These are phyloP conservation scores for Cronartium ribicola DNA, from an alignment of 1,284 basidiomycete species.

Conservation along the genomic window DNA sequence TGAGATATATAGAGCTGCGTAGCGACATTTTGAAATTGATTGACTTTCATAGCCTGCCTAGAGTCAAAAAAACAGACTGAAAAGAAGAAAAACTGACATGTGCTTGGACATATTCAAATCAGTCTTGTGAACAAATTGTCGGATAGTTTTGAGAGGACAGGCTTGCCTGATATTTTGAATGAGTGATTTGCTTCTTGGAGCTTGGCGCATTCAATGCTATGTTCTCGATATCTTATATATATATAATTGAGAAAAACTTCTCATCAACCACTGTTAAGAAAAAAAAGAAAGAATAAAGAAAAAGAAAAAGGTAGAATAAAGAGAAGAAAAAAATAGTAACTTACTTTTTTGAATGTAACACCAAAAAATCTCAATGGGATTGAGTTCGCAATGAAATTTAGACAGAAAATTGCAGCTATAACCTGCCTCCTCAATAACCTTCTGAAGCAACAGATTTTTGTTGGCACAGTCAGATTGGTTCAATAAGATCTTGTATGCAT, in stretches of 20 bases:
- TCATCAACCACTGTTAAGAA: not conserved
- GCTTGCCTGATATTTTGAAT: not conserved
- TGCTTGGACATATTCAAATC: not conserved
- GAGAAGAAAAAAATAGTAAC: too few relatives aligned
- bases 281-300: not conserved
- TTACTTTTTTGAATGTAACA: not conserved
- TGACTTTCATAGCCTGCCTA: not conserved
- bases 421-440: not conserved
- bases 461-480: not conserved
- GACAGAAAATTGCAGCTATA: too few relatives aligned
- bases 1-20: not conserved
- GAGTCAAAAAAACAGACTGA: not conserved
- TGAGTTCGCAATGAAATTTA: conserved; percentile 2
- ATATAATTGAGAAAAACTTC: too few relatives aligned
- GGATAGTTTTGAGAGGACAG: not conserved
- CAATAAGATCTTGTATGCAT: not conserved
- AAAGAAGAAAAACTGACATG: not conserved
- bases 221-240: not conserved
- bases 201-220: not conserved
- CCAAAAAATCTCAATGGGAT: not conserved
- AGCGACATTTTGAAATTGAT: not conserved
- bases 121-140: not conserved
- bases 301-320: too few relatives aligned
- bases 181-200: not conserved
- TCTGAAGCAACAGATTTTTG: not conserved